Evolutionary conservation across 305 asterid species (phyloP), one percentile per base, ranked within the genome.

Genomic region (Euphrasia arctica): DNA sequence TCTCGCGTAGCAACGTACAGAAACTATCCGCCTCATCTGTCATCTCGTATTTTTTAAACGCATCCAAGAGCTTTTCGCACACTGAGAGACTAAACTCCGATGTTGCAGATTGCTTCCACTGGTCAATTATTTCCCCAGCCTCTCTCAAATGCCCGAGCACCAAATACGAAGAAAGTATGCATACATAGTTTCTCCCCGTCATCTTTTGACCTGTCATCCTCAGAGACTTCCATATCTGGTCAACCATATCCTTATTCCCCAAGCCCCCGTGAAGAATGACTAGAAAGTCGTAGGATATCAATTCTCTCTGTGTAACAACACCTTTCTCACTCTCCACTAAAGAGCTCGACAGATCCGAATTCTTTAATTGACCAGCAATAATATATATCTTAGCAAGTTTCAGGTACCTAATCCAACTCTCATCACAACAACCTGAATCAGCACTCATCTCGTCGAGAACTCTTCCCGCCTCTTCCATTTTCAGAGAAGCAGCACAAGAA

Each of bases 281-380:
- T 61, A 89, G 95, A 67, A 92, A 85, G 75, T 87, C 98, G 27
- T 87, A 92, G 14, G 95, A 79, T 75, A 92, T 83, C 82, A 91
- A 73, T 60, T 92, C 94, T 75, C 96, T 87, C 69, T 84, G 96
- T 0, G 93, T 85, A 8, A 79, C 66, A 49, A 77, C 66, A 50
- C 74, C 82, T 82, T 87, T 84, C 74, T 84, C 87, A 55, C 75
- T 87, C 70, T 85, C 96, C 62, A 87, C 86, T 50, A 87, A 32
- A 39, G 89, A 66, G 74, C 75, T 62, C 39, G 28, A 51, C 6
- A 39, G 72, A 60, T 75, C 83, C 10, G 88, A 75, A 73, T 80
- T 83, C 54, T 77, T 77, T 13, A 87, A 80, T 51, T 83, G 81
- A 62, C 84, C 76, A 3, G 94, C 70, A n/a, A 62, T 50, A 31